Base-by-base conservation (phyloP, 345 rosid genomes). In the Sonneratia alba region DNA sequence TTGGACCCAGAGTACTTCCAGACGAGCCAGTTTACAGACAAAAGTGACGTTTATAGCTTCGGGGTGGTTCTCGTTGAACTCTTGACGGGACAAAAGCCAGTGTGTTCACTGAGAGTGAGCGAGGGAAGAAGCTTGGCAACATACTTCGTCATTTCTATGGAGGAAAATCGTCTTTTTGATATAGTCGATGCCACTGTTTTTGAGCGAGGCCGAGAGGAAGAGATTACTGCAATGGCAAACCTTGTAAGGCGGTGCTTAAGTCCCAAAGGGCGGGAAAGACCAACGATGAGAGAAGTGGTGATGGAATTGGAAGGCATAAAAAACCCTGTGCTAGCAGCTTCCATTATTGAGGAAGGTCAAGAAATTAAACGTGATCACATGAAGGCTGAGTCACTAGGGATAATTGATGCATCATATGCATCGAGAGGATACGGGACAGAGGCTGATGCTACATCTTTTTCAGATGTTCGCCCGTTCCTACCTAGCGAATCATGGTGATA, bases 21-120 rank as follows among this genome's bases (percentile, higher is more conserved):
- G n/a, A 49, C 74, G 4, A 73, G 66, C 45, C 80, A 65, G 56
- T 43, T 77, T 45, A 70, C 72, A 0, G 69, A 73, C 0, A 77
- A 74, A 57, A 77, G 77, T 0, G 80, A 77, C 22, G 77, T 74
- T 0, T 70, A 77, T 43, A 73, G 80, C 34, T 77, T 77, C 0
- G 80, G 80, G 34, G 77, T 77, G 9, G 77, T 77, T 40, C 77
- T 77, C 6, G 66, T 77, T 0, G 77, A 77, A 73, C 68, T 77
- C 34, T 9, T 77, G 1, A 64, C 77, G 0, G 64, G 77, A 8
- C 55, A 73, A 4, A 70, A 70, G n/a, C 74, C 80, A 4, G 53
- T 77, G 51, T 74, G 65, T 75, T 71, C 71, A 4, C 0, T 4
- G 4, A 21, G 69, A 67, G 62, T n/a, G 3, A 55, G 62, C 9